Conservation (phyloP, 2,329 filamentous ascomycete genomes). For the Bertia moriformis region DNA sequence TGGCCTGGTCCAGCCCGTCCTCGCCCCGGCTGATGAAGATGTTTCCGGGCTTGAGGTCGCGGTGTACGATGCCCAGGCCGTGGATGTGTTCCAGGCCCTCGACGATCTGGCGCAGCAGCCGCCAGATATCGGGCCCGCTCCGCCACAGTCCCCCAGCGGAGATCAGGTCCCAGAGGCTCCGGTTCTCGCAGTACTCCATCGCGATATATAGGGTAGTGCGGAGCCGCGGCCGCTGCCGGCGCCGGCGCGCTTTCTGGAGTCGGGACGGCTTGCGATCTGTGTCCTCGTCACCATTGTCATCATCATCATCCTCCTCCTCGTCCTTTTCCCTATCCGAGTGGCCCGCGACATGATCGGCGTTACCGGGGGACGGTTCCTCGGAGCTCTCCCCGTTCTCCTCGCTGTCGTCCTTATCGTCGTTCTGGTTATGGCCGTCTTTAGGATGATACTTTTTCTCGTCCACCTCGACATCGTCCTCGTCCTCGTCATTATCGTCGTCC, state of each 20-base stretch:
- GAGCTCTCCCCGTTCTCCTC: too few relatives aligned
- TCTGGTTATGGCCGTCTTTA: too few relatives aligned
- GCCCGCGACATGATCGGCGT: too few relatives aligned
- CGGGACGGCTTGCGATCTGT: constrained; percentile 7
- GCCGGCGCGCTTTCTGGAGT: constrained; percentile 3
- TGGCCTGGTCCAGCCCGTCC: too few relatives aligned
- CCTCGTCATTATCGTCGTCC: too few relatives aligned
- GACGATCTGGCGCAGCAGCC: constrained; percentile 47
- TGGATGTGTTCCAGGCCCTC: constrained; percentile 54
- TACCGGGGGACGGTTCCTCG: too few relatives aligned
- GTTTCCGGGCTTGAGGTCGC: constrained; percentile 56
- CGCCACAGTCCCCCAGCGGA: too few relatives aligned
- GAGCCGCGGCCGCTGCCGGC: background rate
- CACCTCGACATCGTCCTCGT: too few relatives aligned
- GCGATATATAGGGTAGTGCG: constrained; percentile 49
- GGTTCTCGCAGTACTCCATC: constrained; percentile 54
- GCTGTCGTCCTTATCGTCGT: too few relatives aligned
- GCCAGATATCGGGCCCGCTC: constrained; percentile 44
- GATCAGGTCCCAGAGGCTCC: constrained; percentile 47
- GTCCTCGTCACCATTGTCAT: constrained; percentile 9
- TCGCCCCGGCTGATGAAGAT: constrained; percentile 53
- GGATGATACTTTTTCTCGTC: too few relatives aligned
- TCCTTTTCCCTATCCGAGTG: too few relatives aligned
- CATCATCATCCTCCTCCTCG: too few relatives aligned
- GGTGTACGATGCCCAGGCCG: constrained; percentile 49